Evolutionary conservation across 371 early-diverging fungal species (phyloP), one percentile per base, ranked within the genome.

Genomic region (Mucor velutinosus): DNA sequence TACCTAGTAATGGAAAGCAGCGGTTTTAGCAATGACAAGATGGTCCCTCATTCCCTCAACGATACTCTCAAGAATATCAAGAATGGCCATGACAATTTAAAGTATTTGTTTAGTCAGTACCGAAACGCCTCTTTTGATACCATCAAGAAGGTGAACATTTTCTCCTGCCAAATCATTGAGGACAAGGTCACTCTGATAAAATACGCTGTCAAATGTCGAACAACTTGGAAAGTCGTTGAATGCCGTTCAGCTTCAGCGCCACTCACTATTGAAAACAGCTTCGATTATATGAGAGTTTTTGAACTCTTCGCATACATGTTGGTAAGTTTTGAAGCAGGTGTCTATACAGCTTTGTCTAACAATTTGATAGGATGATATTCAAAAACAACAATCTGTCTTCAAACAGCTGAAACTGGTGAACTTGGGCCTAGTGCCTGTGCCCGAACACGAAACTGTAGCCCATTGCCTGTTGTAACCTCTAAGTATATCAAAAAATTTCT

Each of bases 1-100:
- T 67, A 67, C 6, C 57, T 62, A 27, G 7, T 64, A 3, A 64
- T 69, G 29, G 70, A 60, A 29, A 45, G 17, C 45, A 45, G 45
- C 17, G 37, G 63, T 21, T 62, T 30, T 51, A 57, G 49, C 19
- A 62, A 68, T 25, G 30, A 45, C 19, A 68, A 21, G 35, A 7
- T 33, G 7, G 21, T 45, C 29, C 37, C 69, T 15, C 69, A 64
- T 19, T 4, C 55, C 0, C 2, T 69, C 4, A 69, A 69, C 35
- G 69, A 69, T 21, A 55, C 69, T 7, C 47, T 69, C 23, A 69
- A 69, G 43, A 64, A 60, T 33, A 69, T 64, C 12, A 69, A 69
- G 35, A 60, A 14, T 17, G 60, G 43, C 1, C 37, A 27, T 56
- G 70, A 64, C 27, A 70, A 65, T 23, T 23, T 63, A 0, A 69